These are phyloP conservation scores for Priceomyces carsonii DNA, from an alignment of 805 yeast species.

Conservation along the genomic window DNA sequence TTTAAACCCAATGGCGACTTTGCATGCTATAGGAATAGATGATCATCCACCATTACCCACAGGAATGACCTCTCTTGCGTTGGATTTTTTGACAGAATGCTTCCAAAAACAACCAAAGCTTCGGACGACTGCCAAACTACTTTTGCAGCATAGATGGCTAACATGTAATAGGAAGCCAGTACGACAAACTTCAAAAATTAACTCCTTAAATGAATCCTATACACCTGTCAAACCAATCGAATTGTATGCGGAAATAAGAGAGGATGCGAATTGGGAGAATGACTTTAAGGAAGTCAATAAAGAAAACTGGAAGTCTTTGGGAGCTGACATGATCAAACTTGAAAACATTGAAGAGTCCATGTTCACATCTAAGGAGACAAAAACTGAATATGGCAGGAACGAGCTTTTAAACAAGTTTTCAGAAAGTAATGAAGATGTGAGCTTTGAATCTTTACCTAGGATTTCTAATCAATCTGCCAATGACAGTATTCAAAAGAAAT, in stretches of 20 bases:
- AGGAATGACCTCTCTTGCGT: conserved; percentile 39
- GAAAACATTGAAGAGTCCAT: conserved; percentile 11
- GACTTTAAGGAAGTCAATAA: conserved; percentile 25
- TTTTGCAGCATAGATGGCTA: conserved; percentile 67
- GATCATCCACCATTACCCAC: conserved; percentile 70
- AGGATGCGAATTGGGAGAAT: conserved; percentile 37
- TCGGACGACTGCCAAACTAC: conserved; percentile 54
- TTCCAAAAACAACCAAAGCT: conserved; percentile 67
- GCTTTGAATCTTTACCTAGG: conserved; percentile 10
- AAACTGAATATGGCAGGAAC: conserved; percentile 17
- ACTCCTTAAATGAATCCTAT: conserved; percentile 7
- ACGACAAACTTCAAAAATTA: not conserved
- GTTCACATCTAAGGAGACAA: conserved; percentile 1
- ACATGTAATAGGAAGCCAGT: conserved; percentile 10
- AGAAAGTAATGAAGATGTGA: conserved; percentile 24
- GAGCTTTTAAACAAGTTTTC: conserved; percentile 32
- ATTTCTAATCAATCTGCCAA: conserved; percentile 2
- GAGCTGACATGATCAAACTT: conserved; percentile 9
- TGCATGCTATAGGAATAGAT: conserved; percentile 81
- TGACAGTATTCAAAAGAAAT: not conserved
- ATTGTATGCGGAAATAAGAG: conserved; percentile 24
- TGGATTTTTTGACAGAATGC: conserved; percentile 65
- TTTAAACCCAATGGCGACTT: conserved; percentile 71
- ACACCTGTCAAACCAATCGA: conserved; percentile 20
- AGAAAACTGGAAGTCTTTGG: conserved; percentile 5